Conservation (phyloP, 345 rosid genomes). For the Lumnitzera racemosa region DNA sequence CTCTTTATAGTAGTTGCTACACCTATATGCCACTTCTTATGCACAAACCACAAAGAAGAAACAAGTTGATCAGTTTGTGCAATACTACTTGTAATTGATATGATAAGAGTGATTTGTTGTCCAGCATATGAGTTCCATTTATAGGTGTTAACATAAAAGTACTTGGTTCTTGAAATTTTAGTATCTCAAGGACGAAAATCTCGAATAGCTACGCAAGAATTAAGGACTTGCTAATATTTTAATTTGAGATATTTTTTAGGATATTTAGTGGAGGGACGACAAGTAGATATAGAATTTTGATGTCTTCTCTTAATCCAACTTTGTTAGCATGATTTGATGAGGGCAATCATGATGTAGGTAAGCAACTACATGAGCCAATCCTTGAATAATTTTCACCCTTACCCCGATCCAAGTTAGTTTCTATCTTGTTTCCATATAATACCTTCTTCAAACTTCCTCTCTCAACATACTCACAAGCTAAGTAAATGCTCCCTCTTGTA, state of each 20-base stretch:
- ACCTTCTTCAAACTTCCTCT: conserved; percentile 45
- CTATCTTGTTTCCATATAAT: conserved; percentile 30
- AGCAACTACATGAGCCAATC: conserved; percentile 63
- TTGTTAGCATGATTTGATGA: conserved; percentile 36
- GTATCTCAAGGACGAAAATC: too few species aligned
- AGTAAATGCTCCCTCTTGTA: conserved; percentile 28
- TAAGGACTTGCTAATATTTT: not conserved
- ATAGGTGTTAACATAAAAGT: too few species aligned
- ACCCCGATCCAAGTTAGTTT: conserved; percentile 33
- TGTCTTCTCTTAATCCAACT: conserved; percentile 19
- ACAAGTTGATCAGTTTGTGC: too few species aligned
- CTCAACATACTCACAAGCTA: conserved; percentile 54
- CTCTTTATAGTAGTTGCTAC: too few species aligned
- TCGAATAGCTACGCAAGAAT: too few species aligned
- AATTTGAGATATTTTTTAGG: conserved; percentile 15
- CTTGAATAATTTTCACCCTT: conserved; percentile 40
- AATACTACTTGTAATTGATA: not conserved
- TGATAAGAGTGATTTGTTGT: too few species aligned
- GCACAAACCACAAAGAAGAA: too few species aligned
- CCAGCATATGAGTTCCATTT: too few species aligned
- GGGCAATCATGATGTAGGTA: conserved; percentile 68
- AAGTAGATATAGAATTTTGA: conserved; percentile 9
- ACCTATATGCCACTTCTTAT: too few species aligned
- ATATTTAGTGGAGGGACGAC: conserved; percentile 29
- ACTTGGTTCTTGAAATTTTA: too few species aligned